These are phyloP conservation scores for Agastache rugosa DNA, from an alignment of 257 asterid species.

Conservation along the genomic window DNA sequence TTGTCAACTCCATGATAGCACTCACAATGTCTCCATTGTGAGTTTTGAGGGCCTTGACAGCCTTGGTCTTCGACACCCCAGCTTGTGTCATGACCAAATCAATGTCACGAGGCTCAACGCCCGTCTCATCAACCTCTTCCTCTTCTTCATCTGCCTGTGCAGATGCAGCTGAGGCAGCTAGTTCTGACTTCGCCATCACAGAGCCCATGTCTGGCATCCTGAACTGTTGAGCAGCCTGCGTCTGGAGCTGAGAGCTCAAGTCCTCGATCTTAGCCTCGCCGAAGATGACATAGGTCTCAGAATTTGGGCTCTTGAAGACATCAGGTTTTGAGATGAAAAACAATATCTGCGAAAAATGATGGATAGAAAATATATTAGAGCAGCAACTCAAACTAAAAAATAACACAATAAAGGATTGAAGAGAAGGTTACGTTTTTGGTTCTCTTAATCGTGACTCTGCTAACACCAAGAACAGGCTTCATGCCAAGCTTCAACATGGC, in stretches of 20 bases:
- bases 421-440: conserved; percentile 64
- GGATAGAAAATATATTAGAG: neutral
- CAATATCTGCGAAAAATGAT: conserved; percentile 56
- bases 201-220: conserved; percentile 82
- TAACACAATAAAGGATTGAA: neutral
- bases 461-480: conserved; percentile 83
- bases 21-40: conserved; percentile 84
- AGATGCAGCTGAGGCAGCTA: conserved; percentile 46
- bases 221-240: conserved; percentile 96
- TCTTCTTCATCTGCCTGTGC: conserved; percentile 68
- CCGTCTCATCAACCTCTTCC: conserved; percentile 78
- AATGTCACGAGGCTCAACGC: conserved; percentile 73
- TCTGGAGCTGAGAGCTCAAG: conserved; percentile 90
- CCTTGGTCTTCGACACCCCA: conserved; percentile 74
- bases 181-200: conserved; percentile 63
- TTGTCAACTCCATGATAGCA: conserved; percentile 92
- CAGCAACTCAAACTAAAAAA: neutral
- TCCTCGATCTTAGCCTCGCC: conserved; percentile 97
- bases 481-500: conserved; percentile 96
- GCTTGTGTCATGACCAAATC: conserved; percentile 96
- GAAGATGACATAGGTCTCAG: conserved; percentile 80
- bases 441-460: conserved; percentile 87
- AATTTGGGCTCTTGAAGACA: conserved; percentile 89
- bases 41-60: conserved; percentile 84
- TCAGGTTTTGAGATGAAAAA: conserved; percentile 92